Evolutionary conservation across 169 alveolate genomes (phyloP).

Genomic region (Plasmodium vivax): DNA sequence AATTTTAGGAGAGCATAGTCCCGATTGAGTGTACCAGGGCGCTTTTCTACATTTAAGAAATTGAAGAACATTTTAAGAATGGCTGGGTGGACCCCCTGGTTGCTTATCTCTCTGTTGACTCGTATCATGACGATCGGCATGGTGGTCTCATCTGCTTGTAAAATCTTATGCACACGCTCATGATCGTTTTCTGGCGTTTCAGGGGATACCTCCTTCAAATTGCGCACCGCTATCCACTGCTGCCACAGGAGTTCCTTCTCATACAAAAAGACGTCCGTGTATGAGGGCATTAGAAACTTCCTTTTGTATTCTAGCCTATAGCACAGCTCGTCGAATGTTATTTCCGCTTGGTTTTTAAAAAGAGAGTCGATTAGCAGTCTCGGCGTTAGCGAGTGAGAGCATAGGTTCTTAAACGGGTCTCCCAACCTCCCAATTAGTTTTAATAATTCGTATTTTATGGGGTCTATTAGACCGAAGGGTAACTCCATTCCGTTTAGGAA

Average conservation of each 20-base stretch:
- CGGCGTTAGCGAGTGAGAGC: constrained; percentile 83
- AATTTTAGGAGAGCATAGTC: constrained; percentile 79
- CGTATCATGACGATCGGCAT: constrained; percentile 76
- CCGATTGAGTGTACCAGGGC: constrained; percentile 21
- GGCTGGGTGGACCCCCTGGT: constrained; percentile 88
- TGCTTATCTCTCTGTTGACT: constrained; percentile 81
- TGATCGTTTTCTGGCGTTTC: constrained; percentile 9
- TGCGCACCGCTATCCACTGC: constrained; percentile 15
- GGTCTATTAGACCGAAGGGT: constrained; percentile 82
- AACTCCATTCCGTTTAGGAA: constrained; percentile 80
- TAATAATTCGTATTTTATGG: constrained; percentile 77
- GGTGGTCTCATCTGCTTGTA: constrained; percentile 78
- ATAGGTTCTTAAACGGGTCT: constrained; percentile 81
- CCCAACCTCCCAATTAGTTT: constrained; percentile 83
- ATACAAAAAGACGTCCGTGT: constrained; percentile 80
- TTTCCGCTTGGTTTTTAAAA: constrained; percentile 67
- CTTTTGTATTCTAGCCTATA: constrained; percentile 80
- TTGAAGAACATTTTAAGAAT: constrained; percentile 85
- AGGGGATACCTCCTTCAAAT: constrained; percentile 59
- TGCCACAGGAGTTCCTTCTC: constrained; percentile 76
- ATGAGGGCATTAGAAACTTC: constrained; percentile 82
- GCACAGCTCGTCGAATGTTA: constrained; percentile 81
- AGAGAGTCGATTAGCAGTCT: constrained; percentile 75
- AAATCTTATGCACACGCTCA: constrained; percentile 29
- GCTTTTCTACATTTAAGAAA: constrained; percentile 72